A percentile compares a stretch with the other conserved stretches of the same genome.
Conservation (phyloP, 2,329 filamentous ascomycete genomes). For the Pyrenochaeta sp. region DNA sequence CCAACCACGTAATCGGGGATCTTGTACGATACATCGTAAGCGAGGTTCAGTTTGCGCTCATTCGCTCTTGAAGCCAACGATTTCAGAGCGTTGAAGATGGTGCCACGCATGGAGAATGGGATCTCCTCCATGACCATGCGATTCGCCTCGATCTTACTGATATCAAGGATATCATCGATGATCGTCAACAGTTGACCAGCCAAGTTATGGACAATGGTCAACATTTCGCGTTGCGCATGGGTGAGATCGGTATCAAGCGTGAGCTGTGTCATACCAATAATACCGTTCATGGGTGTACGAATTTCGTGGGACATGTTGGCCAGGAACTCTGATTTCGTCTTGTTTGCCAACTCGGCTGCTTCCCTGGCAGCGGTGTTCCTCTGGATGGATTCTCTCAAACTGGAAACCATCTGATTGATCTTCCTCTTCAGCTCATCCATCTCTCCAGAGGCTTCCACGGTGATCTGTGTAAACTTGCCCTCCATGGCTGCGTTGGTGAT, state of each 20-base stretch:
- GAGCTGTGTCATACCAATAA: constrained; percentile 97
- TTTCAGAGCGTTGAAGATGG: constrained; percentile 96
- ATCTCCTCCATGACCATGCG: constrained; percentile 99
- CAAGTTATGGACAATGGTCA: constrained; percentile 96
- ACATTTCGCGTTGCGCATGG: constrained; percentile 95
- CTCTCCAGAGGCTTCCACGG: constrained; percentile 95
- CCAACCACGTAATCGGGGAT: constrained; percentile 95
- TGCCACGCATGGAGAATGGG: constrained; percentile 90
- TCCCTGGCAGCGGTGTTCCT: constrained; percentile 95
- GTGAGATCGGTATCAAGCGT: constrained; percentile 93
- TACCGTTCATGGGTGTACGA: constrained; percentile 95
- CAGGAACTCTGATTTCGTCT: constrained; percentile 97
- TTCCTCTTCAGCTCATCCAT: constrained; percentile 99
- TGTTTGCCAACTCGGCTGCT: constrained; percentile 94
- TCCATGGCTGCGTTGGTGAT: constrained; percentile 98
- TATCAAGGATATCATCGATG: constrained; percentile 81
- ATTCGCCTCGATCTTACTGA: constrained; percentile 85
- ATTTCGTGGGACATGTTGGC: constrained; percentile 99
- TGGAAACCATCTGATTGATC: constrained; percentile 99
- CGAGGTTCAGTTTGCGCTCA: constrained; percentile 90
- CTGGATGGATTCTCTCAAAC: constrained; percentile 93
- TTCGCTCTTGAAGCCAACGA: constrained; percentile 97
- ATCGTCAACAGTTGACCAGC: constrained; percentile 96
- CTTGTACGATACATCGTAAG: constrained; percentile 90
- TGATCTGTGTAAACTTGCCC: constrained; percentile 96